phyloP scores from a whole-genome alignment of 441 rosid species.

The Euphorbia celastroides region DNA sequence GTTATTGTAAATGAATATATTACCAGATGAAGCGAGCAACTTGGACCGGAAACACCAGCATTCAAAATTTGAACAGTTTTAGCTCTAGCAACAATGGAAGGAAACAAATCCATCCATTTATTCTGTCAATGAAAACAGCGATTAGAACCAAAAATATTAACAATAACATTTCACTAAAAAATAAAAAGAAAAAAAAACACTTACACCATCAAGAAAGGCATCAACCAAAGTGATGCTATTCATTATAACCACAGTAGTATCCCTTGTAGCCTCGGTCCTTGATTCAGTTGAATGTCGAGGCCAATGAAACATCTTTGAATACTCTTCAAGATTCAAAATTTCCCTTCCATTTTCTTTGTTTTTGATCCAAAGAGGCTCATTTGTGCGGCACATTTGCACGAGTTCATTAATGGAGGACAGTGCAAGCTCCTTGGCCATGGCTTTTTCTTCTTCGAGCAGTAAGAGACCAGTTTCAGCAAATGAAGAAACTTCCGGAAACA shows the following conservation, averaged over 20 bases:
- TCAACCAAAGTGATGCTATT: constrained; percentile 76
- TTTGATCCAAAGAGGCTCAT: constrained; percentile 65
- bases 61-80: constrained; percentile 65
- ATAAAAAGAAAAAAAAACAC: constrained; percentile 16
- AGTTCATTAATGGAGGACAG: constrained; percentile 66
- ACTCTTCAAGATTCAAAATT: constrained; percentile 52
- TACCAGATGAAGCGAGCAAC: not conserved
- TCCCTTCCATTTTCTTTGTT: constrained; percentile 36
- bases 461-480: constrained; percentile 33
- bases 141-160: too few species aligned
- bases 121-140: constrained; percentile 29
- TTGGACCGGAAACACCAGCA: constrained; percentile 49
- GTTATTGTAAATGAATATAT: not conserved
- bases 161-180: too few species aligned
- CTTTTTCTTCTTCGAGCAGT: constrained; percentile 64
- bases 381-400: constrained; percentile 48
- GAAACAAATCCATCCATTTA: constrained; percentile 88
- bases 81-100: constrained; percentile 83
- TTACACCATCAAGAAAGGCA: constrained; percentile 78
- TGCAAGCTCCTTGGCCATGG: constrained; percentile 65
- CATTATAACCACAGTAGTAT: constrained; percentile 71
- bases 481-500: constrained; percentile 36
- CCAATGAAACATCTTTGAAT: constrained; percentile 60
- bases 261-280: constrained; percentile 65
- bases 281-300: constrained; percentile 35